These are phyloP conservation scores for Avena eriantha DNA, from an alignment of 176 grass and related monocot genomes.

Conservation along the genomic window DNA sequence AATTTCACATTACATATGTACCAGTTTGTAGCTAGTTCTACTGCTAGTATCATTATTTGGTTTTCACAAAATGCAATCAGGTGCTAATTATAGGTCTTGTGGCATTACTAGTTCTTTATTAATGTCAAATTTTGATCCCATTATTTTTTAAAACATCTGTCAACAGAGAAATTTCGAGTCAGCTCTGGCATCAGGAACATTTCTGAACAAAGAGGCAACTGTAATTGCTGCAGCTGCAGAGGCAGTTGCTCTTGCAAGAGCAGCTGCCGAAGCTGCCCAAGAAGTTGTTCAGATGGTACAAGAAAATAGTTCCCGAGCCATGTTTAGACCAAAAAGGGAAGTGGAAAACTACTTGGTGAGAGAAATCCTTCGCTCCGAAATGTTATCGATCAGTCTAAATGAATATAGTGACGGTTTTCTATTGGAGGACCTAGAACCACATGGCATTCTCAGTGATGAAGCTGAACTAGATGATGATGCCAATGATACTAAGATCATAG, in stretches of 20 bases:
- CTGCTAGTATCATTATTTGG: not conserved
- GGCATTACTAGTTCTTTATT: constrained; percentile 10
- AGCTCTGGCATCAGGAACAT: constrained; percentile 44
- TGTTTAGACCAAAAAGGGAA: constrained; percentile 29
- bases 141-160: constrained; percentile 8
- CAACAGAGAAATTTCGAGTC: constrained; percentile 49
- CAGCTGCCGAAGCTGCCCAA: constrained; percentile 57
- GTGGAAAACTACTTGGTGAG: constrained; percentile 41
- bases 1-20: constrained; percentile 6
- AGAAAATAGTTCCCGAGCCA: constrained; percentile 20
- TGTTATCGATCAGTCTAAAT: constrained; percentile 13
- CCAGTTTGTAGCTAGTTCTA: not conserved
- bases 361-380: constrained; percentile 53
- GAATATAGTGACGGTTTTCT: constrained; percentile 36
- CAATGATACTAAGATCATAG: constrained; percentile 36
- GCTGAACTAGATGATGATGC: constrained; percentile 30
- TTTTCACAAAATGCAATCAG: not conserved
- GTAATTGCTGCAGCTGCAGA: constrained; percentile 59
- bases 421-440: constrained; percentile 26
- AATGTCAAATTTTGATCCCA: not conserved
- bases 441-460: constrained; percentile 31
- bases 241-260: constrained; percentile 68
- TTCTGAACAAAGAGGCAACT: constrained; percentile 56
- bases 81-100: constrained; percentile 14
- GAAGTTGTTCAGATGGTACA: constrained; percentile 48